These are phyloP conservation scores for Colletotrichum higginsianum DNA, from an alignment of 2,329 filamentous ascomycete species.

Conservation along the genomic window DNA sequence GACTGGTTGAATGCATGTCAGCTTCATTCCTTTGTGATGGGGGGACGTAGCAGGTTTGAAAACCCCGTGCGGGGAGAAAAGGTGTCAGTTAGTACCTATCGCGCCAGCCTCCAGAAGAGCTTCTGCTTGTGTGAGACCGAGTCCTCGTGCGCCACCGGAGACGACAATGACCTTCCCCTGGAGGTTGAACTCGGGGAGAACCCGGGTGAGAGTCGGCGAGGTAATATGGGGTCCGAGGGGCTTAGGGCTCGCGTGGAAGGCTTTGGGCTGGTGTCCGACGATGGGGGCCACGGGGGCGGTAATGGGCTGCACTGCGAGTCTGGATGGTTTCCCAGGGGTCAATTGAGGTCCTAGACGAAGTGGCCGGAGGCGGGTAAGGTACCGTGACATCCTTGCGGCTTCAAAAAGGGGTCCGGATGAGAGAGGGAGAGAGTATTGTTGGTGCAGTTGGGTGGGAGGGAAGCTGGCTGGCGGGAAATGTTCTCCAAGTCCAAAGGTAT, in stretches of 20 bases:
- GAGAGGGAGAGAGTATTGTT: neutral
- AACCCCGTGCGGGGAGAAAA: neutral
- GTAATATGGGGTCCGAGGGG: slow-evolving; percentile 38
- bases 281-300: slow-evolving; percentile 17
- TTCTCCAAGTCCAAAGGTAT: neutral
- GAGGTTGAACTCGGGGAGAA: slow-evolving; percentile 82
- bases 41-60: neutral
- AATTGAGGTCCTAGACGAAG: slow-evolving; percentile 26
- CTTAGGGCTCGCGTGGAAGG: slow-evolving; percentile 34
- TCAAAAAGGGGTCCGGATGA: slow-evolving; percentile 10
- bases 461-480: neutral
- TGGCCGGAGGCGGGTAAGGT: slow-evolving; percentile 34
- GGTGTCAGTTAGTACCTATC: slow-evolving; percentile 60
- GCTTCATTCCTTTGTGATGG: slow-evolving; percentile 4
- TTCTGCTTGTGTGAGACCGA: slow-evolving; percentile 84
- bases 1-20: slow-evolving; percentile 57
- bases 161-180: slow-evolving; percentile 82
- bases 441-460: neutral
- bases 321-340: slow-evolving; percentile 18
- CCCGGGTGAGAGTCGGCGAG: slow-evolving; percentile 43
- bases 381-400: slow-evolving; percentile 38
- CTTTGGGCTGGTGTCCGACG: slow-evolving; percentile 21
- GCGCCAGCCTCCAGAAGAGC: slow-evolving; percentile 86
- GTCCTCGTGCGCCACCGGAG: slow-evolving; percentile 81
- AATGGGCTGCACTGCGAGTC: slow-evolving; percentile 24